These are phyloP conservation scores for Xylariomycetidae sp. DNA, from an alignment of 2,329 filamentous ascomycete species.

Conservation along the genomic window DNA sequence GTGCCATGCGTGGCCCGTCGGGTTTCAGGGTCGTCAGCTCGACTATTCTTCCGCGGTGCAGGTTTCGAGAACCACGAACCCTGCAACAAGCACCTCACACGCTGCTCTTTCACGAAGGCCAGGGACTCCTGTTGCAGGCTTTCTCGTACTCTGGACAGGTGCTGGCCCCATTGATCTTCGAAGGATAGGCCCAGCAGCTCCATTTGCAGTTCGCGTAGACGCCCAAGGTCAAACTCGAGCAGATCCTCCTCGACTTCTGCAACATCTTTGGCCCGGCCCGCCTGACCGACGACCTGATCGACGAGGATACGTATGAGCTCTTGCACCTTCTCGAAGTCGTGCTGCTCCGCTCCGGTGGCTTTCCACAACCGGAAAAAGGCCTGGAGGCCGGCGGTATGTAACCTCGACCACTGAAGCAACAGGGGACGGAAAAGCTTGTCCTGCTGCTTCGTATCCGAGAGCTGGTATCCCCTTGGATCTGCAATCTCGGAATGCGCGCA, in stretches of 20 bases:
- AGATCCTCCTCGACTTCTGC: conserved; percentile 86
- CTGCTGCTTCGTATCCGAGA: conserved; percentile 71
- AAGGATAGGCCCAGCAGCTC: conserved; percentile 85
- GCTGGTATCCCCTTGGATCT: conserved; percentile 69
- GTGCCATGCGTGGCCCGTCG: conserved; percentile 41
- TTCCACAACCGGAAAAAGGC: conserved; percentile 93
- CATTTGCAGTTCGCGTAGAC: conserved; percentile 85
- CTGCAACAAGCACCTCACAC: conserved; percentile 79
- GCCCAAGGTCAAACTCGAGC: conserved; percentile 71
- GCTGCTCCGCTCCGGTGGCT: conserved; percentile 72
- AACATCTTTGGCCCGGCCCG: conserved; percentile 75
- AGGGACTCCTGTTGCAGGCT: conserved; percentile 86
- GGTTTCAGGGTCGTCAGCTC: conserved; percentile 31
- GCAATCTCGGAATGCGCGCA: conserved; percentile 78
- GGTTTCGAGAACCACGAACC: conserved; percentile 78
- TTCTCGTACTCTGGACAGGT: conserved; percentile 84
- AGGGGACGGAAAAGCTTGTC: conserved; percentile 84
- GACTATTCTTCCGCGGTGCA: conserved; percentile 38
- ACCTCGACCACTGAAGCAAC: conserved; percentile 83
- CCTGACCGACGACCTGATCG: conserved; percentile 81
- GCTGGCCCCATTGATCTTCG: conserved; percentile 89
- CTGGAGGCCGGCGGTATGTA: conserved; percentile 80
- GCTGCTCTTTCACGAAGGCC: conserved; percentile 95
- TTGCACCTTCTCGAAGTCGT: conserved; percentile 89
- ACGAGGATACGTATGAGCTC: conserved; percentile 86